These are phyloP conservation scores for Fusarium chuoi DNA, from an alignment of 2,329 filamentous ascomycete genomes.

Conservation along the genomic window DNA sequence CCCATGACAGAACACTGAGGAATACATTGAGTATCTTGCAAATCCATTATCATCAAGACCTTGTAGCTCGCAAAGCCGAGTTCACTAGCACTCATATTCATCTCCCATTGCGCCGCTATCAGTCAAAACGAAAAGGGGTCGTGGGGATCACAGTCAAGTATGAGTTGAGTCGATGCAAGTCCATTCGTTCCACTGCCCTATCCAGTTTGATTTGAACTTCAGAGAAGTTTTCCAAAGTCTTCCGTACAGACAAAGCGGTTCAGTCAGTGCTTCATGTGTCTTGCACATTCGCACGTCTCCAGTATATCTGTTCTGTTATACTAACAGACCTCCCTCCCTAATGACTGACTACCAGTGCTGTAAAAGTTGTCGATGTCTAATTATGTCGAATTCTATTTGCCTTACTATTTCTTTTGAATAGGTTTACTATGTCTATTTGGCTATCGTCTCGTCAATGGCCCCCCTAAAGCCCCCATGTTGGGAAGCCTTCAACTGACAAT, in stretches of 20 bases:
- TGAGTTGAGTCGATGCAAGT: not conserved
- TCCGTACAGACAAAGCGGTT: not conserved
- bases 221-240: not conserved
- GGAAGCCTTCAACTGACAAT: not conserved
- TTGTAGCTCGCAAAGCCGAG: not conserved
- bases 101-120: not conserved
- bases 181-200: not conserved
- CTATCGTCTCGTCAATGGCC: not conserved
- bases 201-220: not conserved
- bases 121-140: not conserved
- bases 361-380: not conserved
- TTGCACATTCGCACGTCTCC: not conserved
- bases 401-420: not conserved
- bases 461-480: not conserved
- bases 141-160: too few relatives aligned
- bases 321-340: not conserved
- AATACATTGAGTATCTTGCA: not conserved
- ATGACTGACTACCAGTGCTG: not conserved
- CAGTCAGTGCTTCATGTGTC: not conserved
- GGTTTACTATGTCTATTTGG: not conserved
- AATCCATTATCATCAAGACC: not conserved
- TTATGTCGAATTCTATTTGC: not conserved
- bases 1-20: not conserved
- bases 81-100: not conserved
- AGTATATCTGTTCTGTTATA: not conserved